Percentiles rank a stretch among this genome's conserved stretches.
These are phyloP conservation scores for Ambrosia trifida DNA, from an alignment of 129 eudicot species.

Conservation along the genomic window DNA sequence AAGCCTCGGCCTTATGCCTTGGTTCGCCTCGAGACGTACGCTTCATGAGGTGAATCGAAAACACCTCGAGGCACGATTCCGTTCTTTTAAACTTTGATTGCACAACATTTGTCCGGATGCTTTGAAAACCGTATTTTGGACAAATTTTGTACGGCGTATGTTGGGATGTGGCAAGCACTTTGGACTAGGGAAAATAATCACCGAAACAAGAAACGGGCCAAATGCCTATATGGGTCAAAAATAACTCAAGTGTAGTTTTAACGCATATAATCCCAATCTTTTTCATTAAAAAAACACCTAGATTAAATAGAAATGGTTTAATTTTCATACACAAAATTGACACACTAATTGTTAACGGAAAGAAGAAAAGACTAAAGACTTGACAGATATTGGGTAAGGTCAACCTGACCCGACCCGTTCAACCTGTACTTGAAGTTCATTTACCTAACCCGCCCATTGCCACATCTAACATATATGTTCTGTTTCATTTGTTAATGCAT, in stretches of 20 bases:
- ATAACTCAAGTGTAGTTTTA: not conserved
- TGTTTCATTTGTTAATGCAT: conserved; percentile 17
- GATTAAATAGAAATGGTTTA: not conserved
- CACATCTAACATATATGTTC: conserved; percentile 16
- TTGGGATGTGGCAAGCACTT: not conserved
- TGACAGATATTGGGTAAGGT: not conserved
- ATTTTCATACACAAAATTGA: not conserved
- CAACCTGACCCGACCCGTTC: not conserved
- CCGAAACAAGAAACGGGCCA: not conserved
- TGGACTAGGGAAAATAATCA: not conserved
- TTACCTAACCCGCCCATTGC: conserved; percentile 18
- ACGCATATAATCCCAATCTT: not conserved
- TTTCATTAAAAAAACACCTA: not conserved
- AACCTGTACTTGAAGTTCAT: not conserved
- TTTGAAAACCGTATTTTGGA: not conserved
- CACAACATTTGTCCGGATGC: too few relatives aligned
- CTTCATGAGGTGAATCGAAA: too few relatives aligned
- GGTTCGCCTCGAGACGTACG: too few relatives aligned
- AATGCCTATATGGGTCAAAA: not conserved
- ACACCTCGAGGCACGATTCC: too few relatives aligned
- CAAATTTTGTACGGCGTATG: not conserved
- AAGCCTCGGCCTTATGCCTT: too few relatives aligned
- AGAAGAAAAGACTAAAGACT: not conserved
- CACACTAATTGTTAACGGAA: not conserved
- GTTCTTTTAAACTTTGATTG: too few relatives aligned